Evolutionary conservation across 2,329 filamentous ascomycete genomes (phyloP), one percentile per base, ranked within the genome.

Genomic region (Pezicula neosporulosa): DNA sequence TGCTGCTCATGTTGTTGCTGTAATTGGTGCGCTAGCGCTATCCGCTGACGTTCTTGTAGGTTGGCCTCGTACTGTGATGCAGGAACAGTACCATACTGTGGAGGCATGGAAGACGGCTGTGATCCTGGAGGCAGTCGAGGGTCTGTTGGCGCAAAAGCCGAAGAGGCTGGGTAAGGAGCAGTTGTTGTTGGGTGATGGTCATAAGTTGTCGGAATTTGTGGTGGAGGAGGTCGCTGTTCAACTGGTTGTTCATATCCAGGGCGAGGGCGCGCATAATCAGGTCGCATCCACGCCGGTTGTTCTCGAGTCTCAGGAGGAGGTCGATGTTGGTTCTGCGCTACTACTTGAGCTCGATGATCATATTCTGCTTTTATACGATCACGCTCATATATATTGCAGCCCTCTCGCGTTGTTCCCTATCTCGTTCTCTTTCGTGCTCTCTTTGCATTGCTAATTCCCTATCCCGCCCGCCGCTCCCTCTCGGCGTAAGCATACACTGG

Each of bases 401-500:
- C 71, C 47, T 75, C 71, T 52, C 72, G 56, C 41, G 52, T 44
- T 46, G 43, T 45, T 53, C 54, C 24, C 48, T 44, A 37, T 58
- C 53, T 18, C 45, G 48, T 37, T 55, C 50, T 44, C 48, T 53
- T 42, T 59, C 60, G 28, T 49, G 37, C 36, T 62, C 50, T 42
- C 54, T 44, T 30, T 50, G 51, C 10, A 60, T 30, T 27, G 24
- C 45, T 9, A 42, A 44, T 35, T 61, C 55, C 46, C 58, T 50
- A 39, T 61, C 59, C 38, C 55, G 51, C 59, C 38, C 55, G 51
- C 24, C 63, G 54, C 16, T 65, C 82, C 41, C 78, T 69, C 45
- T 72, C 75, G 18, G 82, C 79, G 51, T 85, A 80, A 56, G 77
- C 81, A 44, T 78, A 74, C 13, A 74, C 59, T 2, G 71, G 68